A percentile compares a stretch with the other conserved stretches of the same genome.
Evolutionary conservation across 768 basidiomycete species (phyloP).

Genomic region (Termitomyces sp.): DNA sequence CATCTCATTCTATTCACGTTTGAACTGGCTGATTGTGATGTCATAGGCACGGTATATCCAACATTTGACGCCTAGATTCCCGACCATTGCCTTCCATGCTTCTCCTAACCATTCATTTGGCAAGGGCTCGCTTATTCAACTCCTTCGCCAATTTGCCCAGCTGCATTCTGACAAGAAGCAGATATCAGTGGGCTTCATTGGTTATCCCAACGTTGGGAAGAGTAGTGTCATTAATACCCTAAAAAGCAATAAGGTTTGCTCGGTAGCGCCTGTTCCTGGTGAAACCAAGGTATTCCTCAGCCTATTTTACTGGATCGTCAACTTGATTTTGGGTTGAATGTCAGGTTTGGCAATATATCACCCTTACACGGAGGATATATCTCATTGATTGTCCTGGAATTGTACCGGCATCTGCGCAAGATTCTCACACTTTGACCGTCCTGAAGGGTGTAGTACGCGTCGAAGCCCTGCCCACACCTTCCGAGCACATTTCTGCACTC

Average conservation of each 20-base stretch:
- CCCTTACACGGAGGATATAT: slow-evolving; percentile 92
- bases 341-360: slow-evolving; percentile 98
- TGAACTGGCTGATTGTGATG: not conserved
- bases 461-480: slow-evolving; percentile 88
- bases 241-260: slow-evolving; percentile 96
- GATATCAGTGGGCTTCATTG: slow-evolving; percentile 96
- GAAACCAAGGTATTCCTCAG: slow-evolving; percentile 74
- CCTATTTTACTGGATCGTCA: slow-evolving; percentile 10
- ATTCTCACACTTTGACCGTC: slow-evolving; percentile 86
- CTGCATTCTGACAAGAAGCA: slow-evolving; percentile 99
- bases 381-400: slow-evolving; percentile 99
- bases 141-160: slow-evolving; percentile 93
- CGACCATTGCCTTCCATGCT: slow-evolving; percentile 97
- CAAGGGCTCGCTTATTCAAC: slow-evolving; percentile 96
- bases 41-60: slow-evolving; percentile 89
- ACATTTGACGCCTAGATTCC: slow-evolving; percentile 90
- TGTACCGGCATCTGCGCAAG: slow-evolving; percentile 89
- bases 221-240: slow-evolving; percentile 97
- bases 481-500: slow-evolving; percentile 85
- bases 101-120: slow-evolving; percentile 99
- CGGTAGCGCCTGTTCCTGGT: slow-evolving; percentile 93
- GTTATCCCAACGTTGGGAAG: slow-evolving; percentile 98
- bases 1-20: slow-evolving; percentile 3
- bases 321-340: not conserved
- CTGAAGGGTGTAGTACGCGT: slow-evolving; percentile 97